Base-by-base conservation (phyloP, 768 basidiomycete genomes). In the Auriculariales sp. region DNA sequence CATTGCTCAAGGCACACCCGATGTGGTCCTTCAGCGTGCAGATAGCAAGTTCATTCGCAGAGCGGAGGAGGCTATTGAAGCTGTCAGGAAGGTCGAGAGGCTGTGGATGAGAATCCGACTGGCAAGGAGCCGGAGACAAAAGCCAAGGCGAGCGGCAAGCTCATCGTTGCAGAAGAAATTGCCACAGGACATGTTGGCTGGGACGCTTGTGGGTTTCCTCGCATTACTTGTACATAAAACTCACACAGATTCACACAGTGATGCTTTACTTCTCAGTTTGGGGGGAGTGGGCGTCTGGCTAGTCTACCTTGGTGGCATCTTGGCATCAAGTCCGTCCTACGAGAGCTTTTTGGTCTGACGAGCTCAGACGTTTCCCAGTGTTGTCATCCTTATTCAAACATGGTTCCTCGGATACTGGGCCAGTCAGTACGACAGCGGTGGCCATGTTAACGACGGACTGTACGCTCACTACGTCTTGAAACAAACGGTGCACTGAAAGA, bases 201-300 rank as follows among this genome's bases (percentile, higher is more conserved):
- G 50, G 22, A n/a, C 3, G 50, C 57, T 9, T 32, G 31, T 32
- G 15, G 15, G 31, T 28, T 11, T 14, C 29, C 28, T 32, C 17
- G 4, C 29, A 3, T 14, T 28, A 22, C 11, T 30, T 42, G 14
- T 27, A n/a, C 36, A 15, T 29, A 24, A 47, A 49, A 47, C 31
- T 28, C 19, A 5, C n/a, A 32, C 30, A 27, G 28, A 31, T 25
- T 27, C 15, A 29, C 25, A n/a, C 47, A 65, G 64, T 70, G 63
- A 59, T 51, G 66, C 62, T 69, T 34, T 65, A 59, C 53, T 47
- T 67, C 36, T 44, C 14, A 60, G 54, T 45, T 56, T 63, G 48
- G 64, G 61, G 7, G 60, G 59, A 19, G 12, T 35, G 19, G 28
- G 17, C 19, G 53, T 54, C 39, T 57, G 57, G 54, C 19, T 45